Evolutionary conservation across 2,329 filamentous ascomycete genomes (phyloP), one percentile per base, ranked within the genome.

Genomic region (Neofusicoccum ribis): DNA sequence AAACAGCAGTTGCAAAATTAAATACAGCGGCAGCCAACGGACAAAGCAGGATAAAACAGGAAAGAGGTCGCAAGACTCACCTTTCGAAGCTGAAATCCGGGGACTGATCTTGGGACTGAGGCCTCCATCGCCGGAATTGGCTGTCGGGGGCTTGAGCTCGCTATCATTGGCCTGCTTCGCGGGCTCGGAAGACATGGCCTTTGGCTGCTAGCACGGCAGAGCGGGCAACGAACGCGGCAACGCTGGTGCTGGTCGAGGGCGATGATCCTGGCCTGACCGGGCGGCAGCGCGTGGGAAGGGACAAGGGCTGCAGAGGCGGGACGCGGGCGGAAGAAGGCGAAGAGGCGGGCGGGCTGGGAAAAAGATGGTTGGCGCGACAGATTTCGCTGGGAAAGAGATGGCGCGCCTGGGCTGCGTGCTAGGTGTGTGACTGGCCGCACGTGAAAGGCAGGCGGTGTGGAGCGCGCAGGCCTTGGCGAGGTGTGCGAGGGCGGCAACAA

Each of bases 111-210:
- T 39, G 27, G 59, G 59, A 51, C 46, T 51, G 46, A 49, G 5
- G 12, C 46, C 46, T 20, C 47, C 60, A 44, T 52, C 46, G 23
- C 46, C 46, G 7, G 37, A 7, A 37, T 9, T 43, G 60, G 12
- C 34, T 14, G 4, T 36, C 34, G 60, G 60, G 17, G 44, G 44
- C 60, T 51, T 49, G 37, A 50, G n/a, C 36, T 51, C 44, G 23
- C 47, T 63, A 27, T 52, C 60, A 63, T 52, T 50, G 60, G 46
- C 31, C 31, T 63, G 60, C 46, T 52, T 34, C n/a, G 60, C 60
- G 47, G 60, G 37, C 31, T 36, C 37, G 44, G 60, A 63, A 9
- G 47, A 52, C 60, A 63, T 63, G 47, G 60, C 59, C 17, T 36
- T 34, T 36, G 41, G 54, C 54, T 34, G 34, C 36, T 59, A 46